Evolutionary conservation across 768 basidiomycete genomes (phyloP).

Genomic region (Leccinellum luteum): DNA sequence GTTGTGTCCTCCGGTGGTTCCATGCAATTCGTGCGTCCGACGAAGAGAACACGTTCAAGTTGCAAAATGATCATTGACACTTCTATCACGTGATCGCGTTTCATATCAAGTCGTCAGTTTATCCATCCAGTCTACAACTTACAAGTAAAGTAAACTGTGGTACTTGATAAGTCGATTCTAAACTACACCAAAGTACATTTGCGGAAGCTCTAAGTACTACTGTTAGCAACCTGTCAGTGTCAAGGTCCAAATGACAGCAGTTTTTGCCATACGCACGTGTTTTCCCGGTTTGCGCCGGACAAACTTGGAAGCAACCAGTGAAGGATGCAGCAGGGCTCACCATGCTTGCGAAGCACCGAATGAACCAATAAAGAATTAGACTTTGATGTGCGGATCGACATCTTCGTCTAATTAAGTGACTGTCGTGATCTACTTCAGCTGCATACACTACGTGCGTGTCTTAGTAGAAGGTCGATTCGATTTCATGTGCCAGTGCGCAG

Average conservation of each 20-base stretch:
- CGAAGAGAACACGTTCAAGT: not conserved
- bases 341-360: not conserved
- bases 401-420: not conserved
- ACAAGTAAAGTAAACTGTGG: not conserved
- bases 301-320: not conserved
- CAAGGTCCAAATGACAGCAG: too few species aligned
- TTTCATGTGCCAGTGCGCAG: not conserved
- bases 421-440: not conserved
- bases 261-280: not conserved
- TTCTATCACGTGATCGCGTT: conserved; percentile 25
- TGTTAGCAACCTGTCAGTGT: not conserved
- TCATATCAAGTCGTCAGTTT: not conserved
- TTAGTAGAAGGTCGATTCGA: not conserved
- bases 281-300: not conserved
- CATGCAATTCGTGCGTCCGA: conserved; percentile 4
- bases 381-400: not conserved
- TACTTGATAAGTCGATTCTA: too few species aligned
- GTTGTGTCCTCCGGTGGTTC: conserved; percentile 1
- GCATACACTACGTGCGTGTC: not conserved
- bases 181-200: too few species aligned
- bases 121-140: not conserved
- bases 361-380: not conserved
- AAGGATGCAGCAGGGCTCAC: not conserved
- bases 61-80: not conserved
- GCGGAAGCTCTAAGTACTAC: not conserved